Conservation (phyloP, 352 stramenopile genomes). For the Aphanomyces astaci region DNA sequence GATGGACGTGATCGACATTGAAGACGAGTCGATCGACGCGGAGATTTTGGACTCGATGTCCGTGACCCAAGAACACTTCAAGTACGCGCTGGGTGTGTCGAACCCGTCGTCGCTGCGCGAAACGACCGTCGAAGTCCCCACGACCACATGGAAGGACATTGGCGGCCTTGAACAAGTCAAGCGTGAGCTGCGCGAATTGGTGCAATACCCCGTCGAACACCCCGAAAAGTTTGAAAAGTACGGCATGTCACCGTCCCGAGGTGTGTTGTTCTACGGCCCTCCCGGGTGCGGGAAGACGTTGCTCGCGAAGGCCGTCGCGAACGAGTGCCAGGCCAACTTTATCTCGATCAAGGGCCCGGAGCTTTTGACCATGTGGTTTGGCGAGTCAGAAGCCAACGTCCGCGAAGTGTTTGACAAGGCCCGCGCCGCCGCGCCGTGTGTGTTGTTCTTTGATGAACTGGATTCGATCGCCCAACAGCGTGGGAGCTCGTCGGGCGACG, state of each 20-base stretch:
- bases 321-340: slow-evolving; percentile 99
- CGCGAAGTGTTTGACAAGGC: slow-evolving; percentile 99
- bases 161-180: slow-evolving; percentile 97
- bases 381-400: slow-evolving; percentile 98
- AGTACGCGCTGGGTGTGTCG: slow-evolving; percentile 95
- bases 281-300: slow-evolving; percentile 99
- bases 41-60: slow-evolving; percentile 98
- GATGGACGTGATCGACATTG: slow-evolving; percentile 99
- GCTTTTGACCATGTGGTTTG: slow-evolving; percentile 99
- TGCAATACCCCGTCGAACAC: slow-evolving; percentile 99
- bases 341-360: slow-evolving; percentile 99
- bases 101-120: slow-evolving; percentile 98
- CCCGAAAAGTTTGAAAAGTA: slow-evolving; percentile 99
- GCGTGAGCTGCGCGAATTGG: slow-evolving; percentile 97
- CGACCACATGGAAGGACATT: slow-evolving; percentile 98
- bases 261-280: slow-evolving; percentile 99
- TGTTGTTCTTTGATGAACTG: slow-evolving; percentile 99
- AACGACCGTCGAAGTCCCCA: slow-evolving; percentile 98
- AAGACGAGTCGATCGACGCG: slow-evolving; percentile 98
- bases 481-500: slow-evolving; percentile 91
- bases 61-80: slow-evolving; percentile 98
- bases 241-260: slow-evolving; percentile 89
- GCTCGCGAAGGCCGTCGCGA: slow-evolving; percentile 99
- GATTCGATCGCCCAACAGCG: slow-evolving; percentile 98
- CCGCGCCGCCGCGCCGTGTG: slow-evolving; percentile 93